These are phyloP conservation scores for Fragaria iinumae DNA, from an alignment of 306 rosid genomes.

Conservation along the genomic window DNA sequence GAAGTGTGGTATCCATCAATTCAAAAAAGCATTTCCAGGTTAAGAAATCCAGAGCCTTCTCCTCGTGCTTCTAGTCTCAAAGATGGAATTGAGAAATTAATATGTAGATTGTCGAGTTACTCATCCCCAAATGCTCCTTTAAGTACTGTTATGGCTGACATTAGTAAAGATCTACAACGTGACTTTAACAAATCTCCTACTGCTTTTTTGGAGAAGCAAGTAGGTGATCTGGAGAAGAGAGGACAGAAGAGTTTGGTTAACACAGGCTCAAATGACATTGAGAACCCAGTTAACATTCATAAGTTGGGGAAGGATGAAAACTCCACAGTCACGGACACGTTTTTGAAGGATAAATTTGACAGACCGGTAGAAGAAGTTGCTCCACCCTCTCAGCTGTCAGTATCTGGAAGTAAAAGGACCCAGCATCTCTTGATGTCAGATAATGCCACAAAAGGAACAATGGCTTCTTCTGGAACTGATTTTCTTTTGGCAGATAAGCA, in stretches of 20 bases:
- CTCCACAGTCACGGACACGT: conserved; percentile 20
- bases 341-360: conserved; percentile 23
- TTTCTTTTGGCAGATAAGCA: conserved; percentile 18
- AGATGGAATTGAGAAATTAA: conserved; percentile 56
- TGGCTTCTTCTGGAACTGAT: conserved; percentile 23
- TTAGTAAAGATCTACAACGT: conserved; percentile 28
- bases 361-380: conserved; percentile 21
- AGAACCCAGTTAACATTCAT: conserved; percentile 27
- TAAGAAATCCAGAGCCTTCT: conserved; percentile 42
- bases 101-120: conserved; percentile 51
- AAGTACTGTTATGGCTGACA: conserved; percentile 20
- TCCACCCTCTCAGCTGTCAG: conserved; percentile 38
- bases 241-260: conserved; percentile 34
- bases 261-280: conserved; percentile 30
- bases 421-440: conserved; percentile 30
- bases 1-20: conserved; percentile 35
- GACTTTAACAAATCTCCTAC: conserved; percentile 37
- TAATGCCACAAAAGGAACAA: conserved; percentile 15
- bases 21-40: conserved; percentile 51
- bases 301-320: conserved; percentile 39
- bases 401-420: conserved; percentile 29
- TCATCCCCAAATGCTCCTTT: conserved; percentile 44
- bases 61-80: conserved; percentile 51
- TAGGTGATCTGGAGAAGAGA: conserved; percentile 30
- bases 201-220: conserved; percentile 40